Evolutionary conservation across 2,329 filamentous ascomycete genomes (phyloP).

Genomic region (Ampelomyces quisqualis): DNA sequence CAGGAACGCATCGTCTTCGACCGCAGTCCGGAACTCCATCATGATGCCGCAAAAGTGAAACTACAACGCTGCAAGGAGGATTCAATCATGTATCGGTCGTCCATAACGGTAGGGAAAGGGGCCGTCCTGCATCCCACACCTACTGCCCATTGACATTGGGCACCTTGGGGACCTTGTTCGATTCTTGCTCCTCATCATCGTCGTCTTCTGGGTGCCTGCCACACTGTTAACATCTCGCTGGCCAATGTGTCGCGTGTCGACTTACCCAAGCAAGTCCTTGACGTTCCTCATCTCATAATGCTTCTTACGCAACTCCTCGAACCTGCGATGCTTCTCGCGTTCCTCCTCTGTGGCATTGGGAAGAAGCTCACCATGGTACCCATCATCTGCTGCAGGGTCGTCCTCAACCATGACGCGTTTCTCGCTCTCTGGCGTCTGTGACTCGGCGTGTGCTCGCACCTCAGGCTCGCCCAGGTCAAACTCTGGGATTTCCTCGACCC

Average conservation of each 20-base stretch:
- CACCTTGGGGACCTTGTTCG: conserved; percentile 10
- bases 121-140: neutral
- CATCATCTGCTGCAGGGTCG: conserved; percentile 42
- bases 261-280: conserved; percentile 76
- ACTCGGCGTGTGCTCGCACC: conserved; percentile 43
- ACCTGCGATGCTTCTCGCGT: conserved; percentile 84
- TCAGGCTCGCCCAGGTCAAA: conserved; percentile 92
- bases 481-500: conserved; percentile 78
- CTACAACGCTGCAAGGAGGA: neutral
- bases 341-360: conserved; percentile 64
- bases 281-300: conserved; percentile 99
- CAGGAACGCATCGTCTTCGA: too few species aligned
- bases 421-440: conserved; percentile 52
- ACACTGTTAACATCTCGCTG: conserved; percentile 5
- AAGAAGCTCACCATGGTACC: conserved; percentile 61
- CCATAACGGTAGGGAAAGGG: neutral
- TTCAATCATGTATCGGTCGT: conserved; percentile 1
- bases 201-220: conserved; percentile 25
- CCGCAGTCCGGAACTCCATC: conserved; percentile 2
- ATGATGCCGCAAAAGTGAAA: conserved; percentile 9
- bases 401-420: conserved; percentile 80
- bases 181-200: conserved; percentile 24
- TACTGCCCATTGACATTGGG: conserved; percentile 30
- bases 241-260: neutral
- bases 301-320: conserved; percentile 88